Evolutionary conservation across 805 yeast genomes (phyloP).

Genomic region (Priceomyces haplophilus): DNA sequence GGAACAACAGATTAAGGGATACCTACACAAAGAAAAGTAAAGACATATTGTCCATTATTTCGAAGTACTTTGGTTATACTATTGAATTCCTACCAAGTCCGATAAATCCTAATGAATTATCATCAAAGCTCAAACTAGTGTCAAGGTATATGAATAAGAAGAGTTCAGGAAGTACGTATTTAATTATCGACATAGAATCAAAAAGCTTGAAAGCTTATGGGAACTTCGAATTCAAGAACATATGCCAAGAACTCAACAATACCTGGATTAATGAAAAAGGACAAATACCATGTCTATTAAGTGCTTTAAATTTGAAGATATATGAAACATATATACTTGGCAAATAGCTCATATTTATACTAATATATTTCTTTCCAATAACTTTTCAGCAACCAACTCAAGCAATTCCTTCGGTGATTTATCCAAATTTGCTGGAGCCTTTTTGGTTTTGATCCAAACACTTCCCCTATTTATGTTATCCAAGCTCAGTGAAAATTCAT

Average conservation of each 20-base stretch:
- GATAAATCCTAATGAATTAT: slow-evolving; percentile 43
- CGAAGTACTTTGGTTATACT: slow-evolving; percentile 67
- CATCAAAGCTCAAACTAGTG: slow-evolving; percentile 52
- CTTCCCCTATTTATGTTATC: slow-evolving; percentile 63
- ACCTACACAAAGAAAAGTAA: slow-evolving; percentile 63
- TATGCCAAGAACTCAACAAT: slow-evolving; percentile 50
- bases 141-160: slow-evolving; percentile 38
- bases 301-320: slow-evolving; percentile 67
- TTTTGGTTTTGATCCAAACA: slow-evolving; percentile 53
- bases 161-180: slow-evolving; percentile 37
- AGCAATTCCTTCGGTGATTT: slow-evolving; percentile 41
- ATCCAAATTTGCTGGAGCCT: slow-evolving; percentile 47
- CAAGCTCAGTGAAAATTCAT: slow-evolving; percentile 25
- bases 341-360: slow-evolving; percentile 4
- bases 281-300: slow-evolving; percentile 74
- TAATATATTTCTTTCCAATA: slow-evolving; percentile 10
- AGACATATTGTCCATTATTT: slow-evolving; percentile 66
- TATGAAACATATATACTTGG: slow-evolving; percentile 41
- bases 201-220: slow-evolving; percentile 55
- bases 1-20: slow-evolving; percentile 51
- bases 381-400: slow-evolving; percentile 21
- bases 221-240: slow-evolving; percentile 32
- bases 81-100: slow-evolving; percentile 59
- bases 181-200: slow-evolving; percentile 55
- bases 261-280: slow-evolving; percentile 67